phyloP scores from a whole-genome alignment of 345 rosid species.

The Melaleuca quinquenervia region DNA sequence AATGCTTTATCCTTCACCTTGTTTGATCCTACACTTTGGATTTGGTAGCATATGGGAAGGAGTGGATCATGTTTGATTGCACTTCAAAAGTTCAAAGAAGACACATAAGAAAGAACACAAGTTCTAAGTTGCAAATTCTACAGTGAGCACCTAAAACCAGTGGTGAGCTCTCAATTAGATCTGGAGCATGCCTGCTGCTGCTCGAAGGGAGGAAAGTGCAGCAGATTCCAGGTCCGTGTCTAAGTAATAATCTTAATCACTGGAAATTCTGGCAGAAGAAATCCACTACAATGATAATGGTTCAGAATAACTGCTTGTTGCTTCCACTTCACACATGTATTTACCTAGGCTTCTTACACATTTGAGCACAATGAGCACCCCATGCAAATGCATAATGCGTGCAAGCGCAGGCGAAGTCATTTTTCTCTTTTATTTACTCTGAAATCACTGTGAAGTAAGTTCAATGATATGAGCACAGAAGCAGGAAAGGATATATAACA shows the following conservation, averaged over 20 bases:
- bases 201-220: not conserved
- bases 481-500: not conserved
- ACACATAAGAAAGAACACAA: not conserved
- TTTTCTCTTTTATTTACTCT: not conserved
- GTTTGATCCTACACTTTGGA: not conserved
- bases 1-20: not conserved
- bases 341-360: not conserved
- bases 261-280: not conserved
- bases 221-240: not conserved
- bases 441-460: not conserved
- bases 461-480: not conserved
- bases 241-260: not conserved
- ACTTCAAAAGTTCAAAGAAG: not conserved
- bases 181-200: not conserved
- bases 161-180: not conserved
- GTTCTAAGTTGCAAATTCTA: not conserved
- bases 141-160: not conserved
- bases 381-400: not conserved
- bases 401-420: not conserved
- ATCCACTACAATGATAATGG: not conserved
- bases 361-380: not conserved
- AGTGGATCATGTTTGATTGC: not conserved
- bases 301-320: not conserved
- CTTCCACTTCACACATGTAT: not conserved
- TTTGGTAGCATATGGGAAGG: not conserved